These are phyloP conservation scores for Xylaria sp. DNA, from an alignment of 2,329 filamentous ascomycete species.

Conservation along the genomic window DNA sequence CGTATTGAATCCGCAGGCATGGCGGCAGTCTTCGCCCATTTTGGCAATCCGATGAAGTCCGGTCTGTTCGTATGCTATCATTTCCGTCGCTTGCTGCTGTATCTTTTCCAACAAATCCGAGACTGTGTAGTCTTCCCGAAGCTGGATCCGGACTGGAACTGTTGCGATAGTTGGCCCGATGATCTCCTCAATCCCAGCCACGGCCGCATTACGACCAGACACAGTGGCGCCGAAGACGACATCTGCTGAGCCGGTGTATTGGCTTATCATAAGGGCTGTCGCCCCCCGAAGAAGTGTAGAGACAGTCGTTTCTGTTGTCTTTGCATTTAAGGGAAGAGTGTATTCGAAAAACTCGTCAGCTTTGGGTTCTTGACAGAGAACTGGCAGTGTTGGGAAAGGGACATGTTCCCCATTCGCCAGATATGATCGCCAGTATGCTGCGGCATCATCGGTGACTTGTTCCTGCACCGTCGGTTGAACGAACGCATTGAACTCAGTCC, in stretches of 20 bases:
- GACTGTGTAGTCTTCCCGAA: too few relatives aligned
- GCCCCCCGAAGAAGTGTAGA: slow-evolving; percentile 1
- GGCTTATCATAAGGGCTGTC: background rate
- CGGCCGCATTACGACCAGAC: background rate
- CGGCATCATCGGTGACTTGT: too few relatives aligned
- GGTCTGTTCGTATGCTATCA: slow-evolving; percentile 5
- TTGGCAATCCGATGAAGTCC: slow-evolving; percentile 5
- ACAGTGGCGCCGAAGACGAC: background rate
- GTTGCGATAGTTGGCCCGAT: slow-evolving; percentile 1
- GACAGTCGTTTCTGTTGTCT: background rate
- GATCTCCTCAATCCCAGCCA: background rate
- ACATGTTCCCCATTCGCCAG: too few relatives aligned
- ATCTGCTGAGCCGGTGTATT: background rate
- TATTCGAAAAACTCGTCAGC: too few relatives aligned
- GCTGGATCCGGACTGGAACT: too few relatives aligned
- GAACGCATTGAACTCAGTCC: too few relatives aligned
- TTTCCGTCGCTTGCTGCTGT: background rate
- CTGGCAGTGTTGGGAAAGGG: too few relatives aligned
- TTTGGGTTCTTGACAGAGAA: too few relatives aligned
- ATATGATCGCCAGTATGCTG: too few relatives aligned
- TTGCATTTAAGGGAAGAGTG: too few relatives aligned
- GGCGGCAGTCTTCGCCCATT: background rate
- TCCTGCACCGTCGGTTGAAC: too few relatives aligned
- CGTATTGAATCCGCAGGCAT: background rate
- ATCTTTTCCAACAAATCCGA: too few relatives aligned